phyloP scores from a whole-genome alignment of 2,329 filamentous ascomycete species.

The Lachnellula occidentalis region DNA sequence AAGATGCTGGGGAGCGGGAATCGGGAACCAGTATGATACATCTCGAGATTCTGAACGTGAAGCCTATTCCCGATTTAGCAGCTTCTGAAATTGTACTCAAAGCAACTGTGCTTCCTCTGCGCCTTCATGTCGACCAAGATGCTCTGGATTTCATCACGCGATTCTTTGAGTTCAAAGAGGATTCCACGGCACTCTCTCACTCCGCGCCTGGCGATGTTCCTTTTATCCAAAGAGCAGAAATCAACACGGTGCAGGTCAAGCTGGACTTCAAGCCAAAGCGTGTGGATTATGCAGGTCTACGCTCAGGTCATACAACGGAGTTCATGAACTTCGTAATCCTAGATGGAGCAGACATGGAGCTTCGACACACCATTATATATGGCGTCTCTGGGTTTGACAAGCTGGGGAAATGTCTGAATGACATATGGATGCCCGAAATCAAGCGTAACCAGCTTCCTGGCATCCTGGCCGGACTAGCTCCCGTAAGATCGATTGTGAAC shows the following conservation, averaged over 20 bases:
- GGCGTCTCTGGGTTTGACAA: constrained; percentile 87
- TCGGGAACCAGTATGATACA: constrained; percentile 86
- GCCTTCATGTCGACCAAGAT: constrained; percentile 94
- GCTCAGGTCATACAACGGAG: constrained; percentile 90
- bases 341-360: constrained; percentile 78
- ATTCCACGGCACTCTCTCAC: constrained; percentile 46
- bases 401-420: constrained; percentile 83
- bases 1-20: constrained; percentile 80
- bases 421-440: constrained; percentile 95
- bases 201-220: constrained; percentile 65
- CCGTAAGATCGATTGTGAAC: constrained; percentile 85
- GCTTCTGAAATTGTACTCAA: constrained; percentile 86
- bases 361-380: constrained; percentile 88
- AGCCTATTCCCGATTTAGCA: constrained; percentile 74
- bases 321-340: constrained; percentile 98
- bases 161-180: constrained; percentile 97
- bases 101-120: constrained; percentile 72
- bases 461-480: constrained; percentile 82
- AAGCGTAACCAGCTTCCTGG: constrained; percentile 82
- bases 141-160: constrained; percentile 93
- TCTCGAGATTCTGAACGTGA: constrained; percentile 80
- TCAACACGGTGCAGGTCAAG: constrained; percentile 76
- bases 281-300: constrained; percentile 89
- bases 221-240: constrained; percentile 84
- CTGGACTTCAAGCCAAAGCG: constrained; percentile 97